A percentile compares a stretch with the other conserved stretches of the same genome.
Evolutionary conservation across 23 red algal genomes (phyloP).

Genomic region (Agarophyton chilense): DNA sequence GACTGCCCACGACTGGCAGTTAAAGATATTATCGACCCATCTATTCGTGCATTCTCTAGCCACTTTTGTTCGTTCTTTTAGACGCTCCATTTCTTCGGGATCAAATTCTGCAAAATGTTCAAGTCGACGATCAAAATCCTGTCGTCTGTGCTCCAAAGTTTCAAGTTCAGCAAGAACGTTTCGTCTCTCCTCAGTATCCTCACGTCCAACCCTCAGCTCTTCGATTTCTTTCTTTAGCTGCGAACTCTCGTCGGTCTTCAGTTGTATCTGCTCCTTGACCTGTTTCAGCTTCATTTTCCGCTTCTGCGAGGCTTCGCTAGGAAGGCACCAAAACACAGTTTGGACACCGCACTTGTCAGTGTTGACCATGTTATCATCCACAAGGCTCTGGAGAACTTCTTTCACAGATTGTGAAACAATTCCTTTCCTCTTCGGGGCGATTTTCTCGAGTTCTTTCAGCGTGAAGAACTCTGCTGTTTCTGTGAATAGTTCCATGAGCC

Average conservation of each 20-base stretch:
- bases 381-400: slow-evolving; percentile 92
- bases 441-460: slow-evolving; percentile 97
- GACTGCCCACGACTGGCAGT: slow-evolving; percentile 68
- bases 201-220: slow-evolving; percentile 23
- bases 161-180: slow-evolving; percentile 45
- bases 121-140: slow-evolving; percentile 50
- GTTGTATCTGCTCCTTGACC: slow-evolving; percentile 1
- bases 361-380: slow-evolving; percentile 93
- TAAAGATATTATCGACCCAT: slow-evolving; percentile 95
- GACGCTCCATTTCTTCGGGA: slow-evolving; percentile 72
- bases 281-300: background rate
- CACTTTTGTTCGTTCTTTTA: slow-evolving; percentile 42
- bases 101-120: slow-evolving; percentile 73
- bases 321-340: slow-evolving; percentile 97
- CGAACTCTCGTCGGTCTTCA: slow-evolving; percentile 13
- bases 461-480: slow-evolving; percentile 93
- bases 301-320: slow-evolving; percentile 87
- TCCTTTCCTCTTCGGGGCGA: slow-evolving; percentile 94
- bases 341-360: slow-evolving; percentile 97
- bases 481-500: slow-evolving; percentile 85
- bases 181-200: slow-evolving; percentile 62
- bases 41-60: slow-evolving; percentile 74
- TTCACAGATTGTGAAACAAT: slow-evolving; percentile 96
- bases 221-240: slow-evolving; percentile 29
- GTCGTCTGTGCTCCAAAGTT: slow-evolving; percentile 14